These are phyloP conservation scores for Ramichloridium luteum DNA, from an alignment of 2,329 filamentous ascomycete species.

Conservation along the genomic window DNA sequence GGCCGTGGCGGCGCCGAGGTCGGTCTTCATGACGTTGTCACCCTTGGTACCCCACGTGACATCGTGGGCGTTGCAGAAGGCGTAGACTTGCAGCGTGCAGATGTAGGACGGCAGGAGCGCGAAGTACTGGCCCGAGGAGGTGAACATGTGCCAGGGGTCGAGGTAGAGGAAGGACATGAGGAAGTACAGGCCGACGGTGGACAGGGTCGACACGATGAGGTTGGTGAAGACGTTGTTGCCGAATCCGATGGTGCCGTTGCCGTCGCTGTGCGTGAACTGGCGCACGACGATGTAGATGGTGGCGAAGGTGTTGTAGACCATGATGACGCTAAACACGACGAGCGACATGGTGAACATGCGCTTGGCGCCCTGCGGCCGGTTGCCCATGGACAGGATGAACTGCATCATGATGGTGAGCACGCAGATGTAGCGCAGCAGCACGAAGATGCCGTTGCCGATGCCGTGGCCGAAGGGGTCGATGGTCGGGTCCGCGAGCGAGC, in stretches of 20 bases:
- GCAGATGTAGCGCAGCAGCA: constrained; percentile 71
- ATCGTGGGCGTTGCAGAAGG: constrained; percentile 98
- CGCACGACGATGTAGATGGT: constrained; percentile 76
- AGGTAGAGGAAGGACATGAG: constrained; percentile 93
- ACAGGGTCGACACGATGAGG: constrained; percentile 76
- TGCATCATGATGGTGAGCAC: constrained; percentile 84
- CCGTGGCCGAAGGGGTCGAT: constrained; percentile 87
- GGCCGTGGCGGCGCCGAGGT: constrained; percentile 68
- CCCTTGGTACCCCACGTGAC: constrained; percentile 98
- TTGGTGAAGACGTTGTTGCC: constrained; percentile 92
- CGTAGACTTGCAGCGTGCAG: constrained; percentile 94
- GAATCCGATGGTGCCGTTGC: constrained; percentile 39
- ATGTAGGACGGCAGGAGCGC: constrained; percentile 85
- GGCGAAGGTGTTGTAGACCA: constrained; percentile 88
- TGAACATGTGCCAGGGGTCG: constrained; percentile 99
- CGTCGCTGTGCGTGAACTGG: constrained; percentile 47
- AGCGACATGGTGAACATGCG: constrained; percentile 81
- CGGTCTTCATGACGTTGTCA: constrained; percentile 87
- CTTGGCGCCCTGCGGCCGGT: constrained; percentile 87
- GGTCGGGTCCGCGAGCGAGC: constrained; percentile 64
- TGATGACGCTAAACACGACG: constrained; percentile 84
- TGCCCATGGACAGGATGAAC: constrained; percentile 93
- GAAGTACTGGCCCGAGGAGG: constrained; percentile 82
- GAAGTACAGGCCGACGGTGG: constrained; percentile 88
- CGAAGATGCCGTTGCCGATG: constrained; percentile 75